Evolutionary conservation across 495 filamentous ascomycete species (phyloP), one percentile per base, ranked within the genome.

Genomic region (Delitschia confertaspora): DNA sequence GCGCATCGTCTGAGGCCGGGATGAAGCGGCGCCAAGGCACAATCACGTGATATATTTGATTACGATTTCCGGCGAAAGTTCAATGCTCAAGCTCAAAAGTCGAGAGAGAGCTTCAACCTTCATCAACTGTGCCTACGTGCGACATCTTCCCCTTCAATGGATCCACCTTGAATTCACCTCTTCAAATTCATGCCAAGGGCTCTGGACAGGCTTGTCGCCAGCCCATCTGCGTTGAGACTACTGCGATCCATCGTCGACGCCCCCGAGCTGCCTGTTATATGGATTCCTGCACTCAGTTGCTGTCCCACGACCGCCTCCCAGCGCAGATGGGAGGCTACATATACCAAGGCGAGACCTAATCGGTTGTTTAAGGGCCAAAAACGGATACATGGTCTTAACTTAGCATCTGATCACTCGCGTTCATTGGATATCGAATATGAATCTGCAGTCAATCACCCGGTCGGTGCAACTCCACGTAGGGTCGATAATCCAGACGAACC

Each of bases 401-500:
- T n/a, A 42, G 26, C 24, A 11, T 33, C 26, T 30, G 25, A 31
- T 11, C n/a, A n/a, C n/a, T n/a, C n/a, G n/a, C n/a, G n/a, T n/a
- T n/a, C n/a, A n/a, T n/a, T n/a, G n/a, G n/a, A n/a, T n/a, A n/a
- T n/a, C n/a, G n/a, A n/a, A n/a, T n/a, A 31, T 31, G 11, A n/a
- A 31, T 3, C 16, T 11, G 11, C 29, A 31, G 2, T 2, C 16
- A n/a, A 14, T 31, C 20, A 31, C 62, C 50, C 56, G 55, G n/a
- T 42, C 63, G 22, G 50, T 61, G 40, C 46, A 31, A 31, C 16
- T 31, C 29, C 57, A 16, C 63, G 71, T 24, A 56, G 83, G 25
- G 69, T 85, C 10, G 78, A 85, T 55, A 50, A 65, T 7, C 63
- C 67, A 3, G 56, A 64, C 19, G 58, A 73, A 37, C 52, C 46